Conservation (phyloP, 164 flowering plant species). For the Aristolochia fimbriata region DNA sequence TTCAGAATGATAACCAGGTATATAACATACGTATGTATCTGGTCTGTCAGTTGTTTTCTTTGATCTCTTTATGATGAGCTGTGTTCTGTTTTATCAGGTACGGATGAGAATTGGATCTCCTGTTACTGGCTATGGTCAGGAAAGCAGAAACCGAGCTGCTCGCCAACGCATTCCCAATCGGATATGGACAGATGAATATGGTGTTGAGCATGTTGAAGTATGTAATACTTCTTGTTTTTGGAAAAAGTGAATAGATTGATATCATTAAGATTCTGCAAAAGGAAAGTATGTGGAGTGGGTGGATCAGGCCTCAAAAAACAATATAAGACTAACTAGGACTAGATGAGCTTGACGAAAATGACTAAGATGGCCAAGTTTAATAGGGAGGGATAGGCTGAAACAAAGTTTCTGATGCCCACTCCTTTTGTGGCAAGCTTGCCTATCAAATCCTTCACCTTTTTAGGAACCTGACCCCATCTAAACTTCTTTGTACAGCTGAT, state of each 20-base stretch:
- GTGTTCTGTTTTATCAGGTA: constrained; percentile 36
- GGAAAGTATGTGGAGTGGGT: background rate
- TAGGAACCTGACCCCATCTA: no score
- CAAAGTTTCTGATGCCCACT: no score
- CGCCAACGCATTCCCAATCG: constrained; percentile 80
- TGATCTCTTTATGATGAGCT: background rate
- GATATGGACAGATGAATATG: constrained; percentile 80
- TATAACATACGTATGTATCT: constrained; percentile 8
- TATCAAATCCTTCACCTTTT: no score
- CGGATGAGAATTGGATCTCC: constrained; percentile 85
- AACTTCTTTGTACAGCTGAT: no score
- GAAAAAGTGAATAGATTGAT: background rate
- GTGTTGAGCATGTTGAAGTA: constrained; percentile 61
- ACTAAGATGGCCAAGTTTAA: no score
- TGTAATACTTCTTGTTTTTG: background rate
- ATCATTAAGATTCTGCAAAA: background rate
- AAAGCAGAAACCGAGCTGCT: constrained; percentile 89
- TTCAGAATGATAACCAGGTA: constrained; percentile 84
- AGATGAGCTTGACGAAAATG: no score
- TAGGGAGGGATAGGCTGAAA: no score
- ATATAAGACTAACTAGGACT: no score
- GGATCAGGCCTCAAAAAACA: background rate
- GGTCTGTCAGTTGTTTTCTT: constrained; percentile 1
- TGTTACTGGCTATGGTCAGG: constrained; percentile 91
- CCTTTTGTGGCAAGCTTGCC: no score